Evolutionary conservation across 345 rosid genomes (phyloP), one percentile per base, ranked within the genome.

Genomic region (Trapa bicornis): DNA sequence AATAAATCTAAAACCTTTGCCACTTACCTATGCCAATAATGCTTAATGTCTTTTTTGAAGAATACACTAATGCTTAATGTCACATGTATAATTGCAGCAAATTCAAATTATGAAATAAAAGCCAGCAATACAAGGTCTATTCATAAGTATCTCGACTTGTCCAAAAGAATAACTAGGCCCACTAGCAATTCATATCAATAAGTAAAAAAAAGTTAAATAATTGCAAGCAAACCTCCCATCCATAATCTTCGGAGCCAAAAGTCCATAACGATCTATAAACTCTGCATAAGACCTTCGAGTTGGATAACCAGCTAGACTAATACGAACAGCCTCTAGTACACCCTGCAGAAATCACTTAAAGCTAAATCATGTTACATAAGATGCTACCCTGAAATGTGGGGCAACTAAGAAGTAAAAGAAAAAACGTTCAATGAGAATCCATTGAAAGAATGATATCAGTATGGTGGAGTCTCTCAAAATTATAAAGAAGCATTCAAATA

Each of bases 271-370:
- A 75, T 94, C 97, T 70, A 89, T 92, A 77, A 94, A 94, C 74
- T 91, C 96, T 54, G 91, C 75, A 75, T 83, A 94, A 61, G 81
- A 75, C 80, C 91, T 86, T 79, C 96, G 84, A 50, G 99, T 85
- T 39, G 99, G 97, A 81, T 94, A 94, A 76, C 97, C 97, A 41
- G 99, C 99, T 68, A 94, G 79, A 85, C 99, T 89, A 68, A 94
- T 94, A 72, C 97, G 91, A 80, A 94, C 92, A 67, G 99, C 99
- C 84, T 94, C 99, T 74, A 94, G 63, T 72, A 94, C 99, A 76
- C 97, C 99, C 97, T 94, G 82, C 35, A 67, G 68, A 71, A 53
- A 64, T 54, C n/a, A 17, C 9, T 17, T 37, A 13, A 10, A 22
- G 29, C 16, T 58, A 37, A 22, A 54, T 22, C 63, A 58, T 32